These are phyloP conservation scores for Auricularia cornea DNA, from an alignment of 768 basidiomycete species.

Conservation along the genomic window DNA sequence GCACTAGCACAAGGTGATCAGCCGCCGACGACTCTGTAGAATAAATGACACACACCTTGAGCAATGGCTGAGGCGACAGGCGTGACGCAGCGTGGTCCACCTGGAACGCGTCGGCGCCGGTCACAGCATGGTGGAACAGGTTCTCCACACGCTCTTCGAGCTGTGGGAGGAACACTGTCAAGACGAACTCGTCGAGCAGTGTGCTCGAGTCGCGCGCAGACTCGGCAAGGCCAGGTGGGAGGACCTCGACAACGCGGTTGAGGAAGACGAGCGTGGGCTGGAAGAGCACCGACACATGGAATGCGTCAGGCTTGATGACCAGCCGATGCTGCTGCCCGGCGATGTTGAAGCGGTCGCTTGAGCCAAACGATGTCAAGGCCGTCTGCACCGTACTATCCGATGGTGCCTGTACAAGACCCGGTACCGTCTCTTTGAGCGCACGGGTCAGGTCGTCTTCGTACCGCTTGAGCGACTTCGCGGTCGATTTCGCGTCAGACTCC, in stretches of 20 bases:
- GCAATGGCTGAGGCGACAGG: constrained; percentile 63
- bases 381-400: constrained; percentile 44
- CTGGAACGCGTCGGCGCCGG: constrained; percentile 81
- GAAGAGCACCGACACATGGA: constrained; percentile 91
- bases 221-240: constrained; percentile 62
- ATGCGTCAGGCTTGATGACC: constrained; percentile 83
- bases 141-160: constrained; percentile 87
- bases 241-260: constrained; percentile 55
- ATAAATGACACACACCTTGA: constrained; percentile 46
- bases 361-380: constrained; percentile 49
- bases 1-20: constrained; percentile 40
- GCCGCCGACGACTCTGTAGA: background rate
- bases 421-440: constrained; percentile 83
- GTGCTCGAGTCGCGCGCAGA: constrained; percentile 55
- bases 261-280: constrained; percentile 87
- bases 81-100: constrained; percentile 61
- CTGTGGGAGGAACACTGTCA: constrained; percentile 88
- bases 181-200: constrained; percentile 86
- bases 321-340: constrained; percentile 74
- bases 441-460: constrained; percentile 82
- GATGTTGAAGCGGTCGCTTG: constrained; percentile 67
- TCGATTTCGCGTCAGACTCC: constrained; percentile 75
- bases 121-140: constrained; percentile 79
- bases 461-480: constrained; percentile 54
- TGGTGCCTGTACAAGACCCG: constrained; percentile 75